Evolutionary conservation across 2,329 filamentous ascomycete species (phyloP).

Genomic region (Cordyceps fumosorosea): DNA sequence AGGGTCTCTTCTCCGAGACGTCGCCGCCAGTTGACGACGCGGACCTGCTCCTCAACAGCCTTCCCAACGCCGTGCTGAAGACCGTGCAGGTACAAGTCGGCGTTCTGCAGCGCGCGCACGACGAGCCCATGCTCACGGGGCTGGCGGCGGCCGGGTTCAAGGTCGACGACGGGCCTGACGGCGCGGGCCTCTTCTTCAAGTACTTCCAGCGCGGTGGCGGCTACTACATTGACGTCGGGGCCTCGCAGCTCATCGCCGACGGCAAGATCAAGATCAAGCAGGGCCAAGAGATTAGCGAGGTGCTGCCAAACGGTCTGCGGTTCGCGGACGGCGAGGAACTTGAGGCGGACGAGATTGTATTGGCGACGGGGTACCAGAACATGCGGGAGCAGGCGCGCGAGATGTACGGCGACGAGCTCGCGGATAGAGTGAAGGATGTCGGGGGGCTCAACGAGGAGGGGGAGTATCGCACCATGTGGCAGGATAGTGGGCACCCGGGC

Average conservation of each 20-base stretch:
- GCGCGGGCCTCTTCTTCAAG: slow-evolving; percentile 47
- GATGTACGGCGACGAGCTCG: slow-evolving; percentile 56
- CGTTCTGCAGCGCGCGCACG: slow-evolving; percentile 25
- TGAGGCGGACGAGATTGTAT: slow-evolving; percentile 56
- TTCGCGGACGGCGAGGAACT: slow-evolving; percentile 50
- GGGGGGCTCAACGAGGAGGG: slow-evolving; percentile 56
- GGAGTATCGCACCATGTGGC: slow-evolving; percentile 53
- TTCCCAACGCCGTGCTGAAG: slow-evolving; percentile 55
- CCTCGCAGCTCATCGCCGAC: slow-evolving; percentile 53
- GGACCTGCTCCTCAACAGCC: slow-evolving; percentile 53
- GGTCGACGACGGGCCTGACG: slow-evolving; percentile 46
- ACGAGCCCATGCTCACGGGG: slow-evolving; percentile 33
- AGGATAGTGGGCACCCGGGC: slow-evolving; percentile 52
- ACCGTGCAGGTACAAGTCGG: slow-evolving; percentile 43
- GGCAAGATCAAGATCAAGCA: slow-evolving; percentile 59
- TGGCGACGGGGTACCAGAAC: slow-evolving; percentile 61
- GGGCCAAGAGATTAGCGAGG: slow-evolving; percentile 46
- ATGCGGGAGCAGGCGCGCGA: slow-evolving; percentile 58
- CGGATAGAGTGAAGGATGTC: slow-evolving; percentile 49
- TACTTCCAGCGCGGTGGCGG: slow-evolving; percentile 60
- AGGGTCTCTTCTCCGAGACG: slow-evolving; percentile 42
- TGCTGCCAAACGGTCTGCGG: slow-evolving; percentile 38
- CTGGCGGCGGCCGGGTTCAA: slow-evolving; percentile 52
- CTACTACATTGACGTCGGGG: slow-evolving; percentile 66
- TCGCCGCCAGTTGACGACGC: slow-evolving; percentile 59